Base-by-base conservation (phyloP, 2,329 filamentous ascomycete genomes). In the Alternaria postmessia region DNA sequence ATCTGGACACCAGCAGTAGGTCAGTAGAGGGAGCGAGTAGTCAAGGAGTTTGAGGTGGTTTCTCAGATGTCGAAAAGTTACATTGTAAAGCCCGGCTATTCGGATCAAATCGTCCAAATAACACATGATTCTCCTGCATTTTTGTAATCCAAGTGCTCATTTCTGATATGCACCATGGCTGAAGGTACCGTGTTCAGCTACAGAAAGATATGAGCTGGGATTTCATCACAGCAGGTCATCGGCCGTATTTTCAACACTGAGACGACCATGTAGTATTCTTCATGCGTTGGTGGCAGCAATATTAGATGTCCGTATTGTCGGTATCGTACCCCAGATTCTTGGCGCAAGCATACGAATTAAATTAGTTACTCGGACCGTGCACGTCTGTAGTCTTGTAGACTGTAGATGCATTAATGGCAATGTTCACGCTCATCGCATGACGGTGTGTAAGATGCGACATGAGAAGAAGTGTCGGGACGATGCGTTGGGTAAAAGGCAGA, bases 381-480 rank as follows among this genome's bases (percentile, higher is more conserved):
- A 72, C 36, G 71, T 70, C 16, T 36, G 28, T 18, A 57, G 63
- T 5, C 34, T 63, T 34, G 34, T 46, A 26, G 63, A 30, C 28
- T 30, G 28, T 30, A 30, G 11, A 61, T 43, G 42, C 51, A 11
- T 20, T 61, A 6, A 26, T 63, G 16, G 46, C 53, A 2, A 16
- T 65, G n/a, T 32, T 65, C 14, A 47, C 39, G 28, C 24, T 26
- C 24, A 26, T 26, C 24, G 24, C 24, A 26, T 26, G 24, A 26
- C 24, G 24, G 6, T 26, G 24, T 26, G 24, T 26, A 26, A 26
- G 24, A 26, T 18, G 39, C 2, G 41, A 28, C 24, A 36, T 43
- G 47, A 34, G 54, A 43, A 42, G 54, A 52, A 43, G 47, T 41
- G 24, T 7, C 18, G 18, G 14, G 18, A 28, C 18, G 30, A 38